Evolutionary conservation across 2,329 filamentous ascomycete species (phyloP).

Genomic region (Dactylellina leptospora): DNA sequence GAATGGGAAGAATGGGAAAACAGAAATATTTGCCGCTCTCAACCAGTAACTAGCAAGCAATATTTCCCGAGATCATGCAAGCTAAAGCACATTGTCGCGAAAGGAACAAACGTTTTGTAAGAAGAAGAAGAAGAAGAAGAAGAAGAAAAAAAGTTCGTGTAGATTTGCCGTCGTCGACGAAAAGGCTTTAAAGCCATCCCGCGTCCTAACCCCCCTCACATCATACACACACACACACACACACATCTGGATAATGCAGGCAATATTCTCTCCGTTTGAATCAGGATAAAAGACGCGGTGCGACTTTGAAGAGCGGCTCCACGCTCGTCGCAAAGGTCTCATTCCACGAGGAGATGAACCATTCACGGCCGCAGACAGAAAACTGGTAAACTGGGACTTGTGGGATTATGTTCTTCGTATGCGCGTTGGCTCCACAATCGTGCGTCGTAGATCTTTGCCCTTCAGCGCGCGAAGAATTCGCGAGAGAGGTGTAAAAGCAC

Average conservation of each 20-base stretch:
- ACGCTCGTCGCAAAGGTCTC: not conserved
- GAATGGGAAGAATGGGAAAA: not conserved
- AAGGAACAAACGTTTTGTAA: too few species aligned
- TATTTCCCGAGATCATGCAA: too few species aligned
- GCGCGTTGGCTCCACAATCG: constrained; percentile 37
- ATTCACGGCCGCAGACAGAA: not conserved
- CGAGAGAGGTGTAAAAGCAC: not conserved
- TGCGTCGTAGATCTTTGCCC: constrained; percentile 50
- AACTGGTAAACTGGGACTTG: constrained; percentile 13
- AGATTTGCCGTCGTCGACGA: not conserved
- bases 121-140: not conserved
- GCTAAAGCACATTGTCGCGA: too few species aligned
- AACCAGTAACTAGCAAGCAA: not conserved
- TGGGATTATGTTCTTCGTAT: constrained; percentile 1
- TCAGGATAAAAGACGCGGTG: not conserved
- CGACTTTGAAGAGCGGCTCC: not conserved
- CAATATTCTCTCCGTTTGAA: not conserved
- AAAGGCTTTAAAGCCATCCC: too few species aligned
- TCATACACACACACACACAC: not conserved
- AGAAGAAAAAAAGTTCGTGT: not conserved
- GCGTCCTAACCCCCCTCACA: not conserved
- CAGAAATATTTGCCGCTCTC: not conserved
- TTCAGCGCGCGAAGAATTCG: constrained; percentile 1
- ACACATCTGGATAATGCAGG: not conserved
- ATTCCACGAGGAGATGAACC: not conserved